A percentile compares a stretch with the other conserved stretches of the same genome.
These are phyloP conservation scores for Allantophomopsis cytisporea DNA, from an alignment of 2,329 filamentous ascomycete species.

Conservation along the genomic window DNA sequence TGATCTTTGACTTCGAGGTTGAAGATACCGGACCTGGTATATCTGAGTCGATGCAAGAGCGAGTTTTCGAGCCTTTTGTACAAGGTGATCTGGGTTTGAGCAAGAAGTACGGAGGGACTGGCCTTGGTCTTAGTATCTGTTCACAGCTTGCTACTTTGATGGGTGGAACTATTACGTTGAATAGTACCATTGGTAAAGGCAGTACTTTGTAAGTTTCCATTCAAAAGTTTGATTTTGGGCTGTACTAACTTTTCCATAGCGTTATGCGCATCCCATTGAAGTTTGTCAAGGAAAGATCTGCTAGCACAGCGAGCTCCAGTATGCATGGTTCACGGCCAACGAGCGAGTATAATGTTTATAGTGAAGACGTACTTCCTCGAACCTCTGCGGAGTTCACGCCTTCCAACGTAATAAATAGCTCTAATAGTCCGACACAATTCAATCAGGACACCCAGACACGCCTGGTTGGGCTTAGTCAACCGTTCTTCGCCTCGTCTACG, in stretches of 20 bases:
- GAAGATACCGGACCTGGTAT: conserved; percentile 83
- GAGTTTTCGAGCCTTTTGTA: conserved; percentile 88
- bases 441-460: conserved; percentile 59
- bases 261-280: conserved; percentile 71
- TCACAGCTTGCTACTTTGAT: conserved; percentile 74
- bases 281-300: conserved; percentile 53
- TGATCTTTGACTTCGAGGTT: conserved; percentile 77
- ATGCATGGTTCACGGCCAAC: conserved; percentile 14
- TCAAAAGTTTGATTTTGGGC: too few species aligned
- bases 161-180: conserved; percentile 62
- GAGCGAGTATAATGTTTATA: conserved; percentile 14
- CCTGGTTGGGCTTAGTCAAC: conserved; percentile 68
- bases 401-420: neutral
- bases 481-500: conserved; percentile 46
- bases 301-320: conserved; percentile 11
- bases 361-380: conserved; percentile 1
- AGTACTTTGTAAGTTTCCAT: conserved; percentile 44
- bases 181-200: conserved; percentile 59
- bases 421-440: conserved; percentile 19
- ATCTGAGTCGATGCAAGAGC: conserved; percentile 59
- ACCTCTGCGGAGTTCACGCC: neutral
- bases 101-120: conserved; percentile 83
- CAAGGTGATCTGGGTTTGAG: conserved; percentile 83
- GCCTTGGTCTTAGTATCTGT: conserved; percentile 79
- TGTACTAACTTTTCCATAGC: neutral